Evolutionary conservation across 768 basidiomycete species (phyloP).

Genomic region (Lactarius trivialis): DNA sequence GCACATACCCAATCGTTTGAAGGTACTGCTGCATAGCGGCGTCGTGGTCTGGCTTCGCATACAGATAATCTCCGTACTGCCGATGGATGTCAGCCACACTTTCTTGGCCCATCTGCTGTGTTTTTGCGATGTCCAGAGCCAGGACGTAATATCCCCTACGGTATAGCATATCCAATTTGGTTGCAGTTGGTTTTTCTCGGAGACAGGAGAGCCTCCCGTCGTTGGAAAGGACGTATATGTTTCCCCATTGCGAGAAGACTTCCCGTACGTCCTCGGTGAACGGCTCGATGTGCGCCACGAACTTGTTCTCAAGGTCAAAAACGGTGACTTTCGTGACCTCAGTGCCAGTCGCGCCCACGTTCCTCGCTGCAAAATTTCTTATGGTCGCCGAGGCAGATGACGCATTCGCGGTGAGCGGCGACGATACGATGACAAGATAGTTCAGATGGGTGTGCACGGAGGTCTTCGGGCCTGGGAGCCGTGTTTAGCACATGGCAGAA

Average conservation of each 20-base stretch:
- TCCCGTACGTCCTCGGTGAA: conserved; percentile 81
- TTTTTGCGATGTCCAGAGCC: conserved; percentile 77
- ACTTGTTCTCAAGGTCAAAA: conserved; percentile 88
- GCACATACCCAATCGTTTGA: conserved; percentile 80
- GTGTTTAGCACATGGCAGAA: not conserved
- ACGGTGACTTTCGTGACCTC: conserved; percentile 79
- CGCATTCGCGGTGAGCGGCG: conserved; percentile 65
- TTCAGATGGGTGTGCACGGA: conserved; percentile 72
- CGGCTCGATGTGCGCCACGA: conserved; percentile 75
- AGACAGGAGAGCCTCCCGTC: conserved; percentile 70
- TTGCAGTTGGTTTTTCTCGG: conserved; percentile 71
- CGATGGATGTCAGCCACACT: conserved; percentile 84
- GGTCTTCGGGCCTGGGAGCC: conserved; percentile 58
- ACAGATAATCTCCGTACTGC: conserved; percentile 88
- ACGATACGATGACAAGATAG: conserved; percentile 86
- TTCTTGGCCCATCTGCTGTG: conserved; percentile 63
- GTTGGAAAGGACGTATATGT: conserved; percentile 70
- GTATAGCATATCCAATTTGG: conserved; percentile 84
- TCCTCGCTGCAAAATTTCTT: conserved; percentile 59
- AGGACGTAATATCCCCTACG: conserved; percentile 69
- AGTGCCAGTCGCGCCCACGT: conserved; percentile 37
- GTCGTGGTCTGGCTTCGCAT: conserved; percentile 87
- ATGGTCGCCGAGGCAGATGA: conserved; percentile 67
- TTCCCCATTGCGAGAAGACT: conserved; percentile 75
- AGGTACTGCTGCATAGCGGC: conserved; percentile 90